Percentiles rank a stretch among this genome's conserved stretches.
phyloP scores from a whole-genome alignment of 495 filamentous ascomycete genomes.

The Immersiella caudata region DNA sequence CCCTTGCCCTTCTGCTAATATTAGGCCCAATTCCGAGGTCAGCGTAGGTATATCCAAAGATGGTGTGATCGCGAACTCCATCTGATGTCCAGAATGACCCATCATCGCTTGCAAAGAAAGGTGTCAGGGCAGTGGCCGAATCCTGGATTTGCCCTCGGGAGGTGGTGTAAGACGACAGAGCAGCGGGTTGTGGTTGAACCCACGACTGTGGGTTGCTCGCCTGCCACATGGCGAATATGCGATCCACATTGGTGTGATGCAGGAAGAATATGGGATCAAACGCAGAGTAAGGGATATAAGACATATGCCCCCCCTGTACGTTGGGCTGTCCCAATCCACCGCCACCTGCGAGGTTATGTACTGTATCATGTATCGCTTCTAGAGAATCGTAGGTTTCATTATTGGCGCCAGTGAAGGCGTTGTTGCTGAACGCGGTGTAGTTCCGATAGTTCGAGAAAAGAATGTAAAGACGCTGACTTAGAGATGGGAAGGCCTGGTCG shows the following conservation, averaged over 20 bases:
- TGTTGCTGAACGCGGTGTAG: slow-evolving; percentile 62
- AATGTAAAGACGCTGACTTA: slow-evolving; percentile 59
- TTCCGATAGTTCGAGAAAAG: slow-evolving; percentile 61
- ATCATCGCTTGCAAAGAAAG: slow-evolving; percentile 47
- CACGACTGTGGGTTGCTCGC: slow-evolving; percentile 61
- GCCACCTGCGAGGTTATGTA: slow-evolving; percentile 62
- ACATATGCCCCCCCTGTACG: slow-evolving; percentile 62
- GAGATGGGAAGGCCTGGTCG: slow-evolving; percentile 47
- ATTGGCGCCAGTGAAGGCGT: slow-evolving; percentile 48
- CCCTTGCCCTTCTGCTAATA: slow-evolving; percentile 33
- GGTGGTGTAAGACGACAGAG: slow-evolving; percentile 55
- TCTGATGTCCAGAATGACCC: slow-evolving; percentile 57
- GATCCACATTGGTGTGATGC: slow-evolving; percentile 67
- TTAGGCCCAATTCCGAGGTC: slow-evolving; percentile 44
- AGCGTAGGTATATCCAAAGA: slow-evolving; percentile 64
- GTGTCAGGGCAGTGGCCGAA: slow-evolving; percentile 46
- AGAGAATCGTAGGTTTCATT: slow-evolving; percentile 55
- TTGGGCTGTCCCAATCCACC: slow-evolving; percentile 24
- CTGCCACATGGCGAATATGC: slow-evolving; percentile 75
- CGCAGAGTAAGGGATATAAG: slow-evolving; percentile 63
- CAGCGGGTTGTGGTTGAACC: slow-evolving; percentile 52
- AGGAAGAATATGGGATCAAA: slow-evolving; percentile 79
- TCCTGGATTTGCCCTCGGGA: slow-evolving; percentile 45
- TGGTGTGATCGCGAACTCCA: slow-evolving; percentile 44
- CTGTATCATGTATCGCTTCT: slow-evolving; percentile 65